Base-by-base conservation (phyloP, 2,329 filamentous ascomycete genomes). In the Biscogniauxia mediterranea region DNA sequence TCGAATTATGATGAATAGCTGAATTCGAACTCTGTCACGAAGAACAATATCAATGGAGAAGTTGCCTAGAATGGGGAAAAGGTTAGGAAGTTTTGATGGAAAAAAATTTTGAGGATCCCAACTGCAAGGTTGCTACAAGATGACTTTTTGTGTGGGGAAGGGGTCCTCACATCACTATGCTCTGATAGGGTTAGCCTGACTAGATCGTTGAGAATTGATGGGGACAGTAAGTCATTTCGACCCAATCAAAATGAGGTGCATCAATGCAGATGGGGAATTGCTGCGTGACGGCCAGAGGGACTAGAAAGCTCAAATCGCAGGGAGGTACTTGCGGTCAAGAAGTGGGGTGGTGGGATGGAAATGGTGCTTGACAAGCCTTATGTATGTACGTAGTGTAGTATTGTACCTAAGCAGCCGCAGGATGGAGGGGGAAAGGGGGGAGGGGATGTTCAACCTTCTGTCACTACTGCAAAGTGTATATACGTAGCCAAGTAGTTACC, bases 171-270 rank as follows among this genome's bases (percentile, higher is more conserved):
- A 28, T 52, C 9, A 42, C 62, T 64, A 68, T 69, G 23, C 74
- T 68, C 0, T 17, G 64, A 68, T 60, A 46, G 70, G 75, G 6
- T 62, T 77, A 76, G 76, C 60, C 54, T 54, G 8, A 20, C 46
- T 71, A 77, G 78, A 79, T 80, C 77, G 78, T 80, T 80, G 78
- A 80, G 78, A 67, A 70, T 65, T 62, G 56, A 64, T 68, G 67
- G 66, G 58, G 61, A 55, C 11, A 25, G 2, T 11, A 53, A 23
- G 19, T 42, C 19, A 53, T 57, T 53, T 46, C 7, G 53, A 13
- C 52, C 64, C 57, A 70, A 70, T 70, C 62, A 69, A 19, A 57
- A 50, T 21, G 57, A 50, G 57, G n/a, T 42, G 60, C 56, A 61
- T 62, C 58, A 58, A 62, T 49, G 20, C 20, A 53, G 25, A 46